Percentiles rank a stretch among this genome's conserved stretches.
Evolutionary conservation across 352 stramenopile species (phyloP).

Genomic region (Phytophthora chlamydospora): DNA sequence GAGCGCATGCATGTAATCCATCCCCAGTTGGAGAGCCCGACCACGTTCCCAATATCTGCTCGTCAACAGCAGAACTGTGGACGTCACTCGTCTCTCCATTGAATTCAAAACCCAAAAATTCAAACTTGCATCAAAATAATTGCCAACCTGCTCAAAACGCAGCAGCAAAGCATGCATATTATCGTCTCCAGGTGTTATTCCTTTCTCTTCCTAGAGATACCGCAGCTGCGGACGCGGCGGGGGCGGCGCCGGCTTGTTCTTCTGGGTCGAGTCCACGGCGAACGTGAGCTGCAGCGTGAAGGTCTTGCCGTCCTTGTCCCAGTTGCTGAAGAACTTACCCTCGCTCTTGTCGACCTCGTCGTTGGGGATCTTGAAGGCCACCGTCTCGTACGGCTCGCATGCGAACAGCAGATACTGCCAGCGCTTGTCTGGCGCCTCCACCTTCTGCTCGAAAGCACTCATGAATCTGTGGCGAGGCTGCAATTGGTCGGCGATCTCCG

Average conservation of each 20-base stretch:
- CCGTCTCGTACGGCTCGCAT: conserved; percentile 98
- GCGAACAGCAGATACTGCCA: conserved; percentile 98
- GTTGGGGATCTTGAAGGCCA: conserved; percentile 99
- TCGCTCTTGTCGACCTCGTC: conserved; percentile 94
- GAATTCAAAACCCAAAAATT: conserved; percentile 9
- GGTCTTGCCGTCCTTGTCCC: conserved; percentile 95
- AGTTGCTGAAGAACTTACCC: conserved; percentile 97
- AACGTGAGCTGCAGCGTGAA: conserved; percentile 94
- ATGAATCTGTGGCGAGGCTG: conserved; percentile 99
- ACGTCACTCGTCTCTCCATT: conserved; percentile 1
- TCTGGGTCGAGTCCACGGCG: conserved; percentile 35
- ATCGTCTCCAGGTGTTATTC: conserved; percentile 4
- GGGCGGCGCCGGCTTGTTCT: conserved; percentile 53
- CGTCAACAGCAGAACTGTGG: conserved; percentile 17
- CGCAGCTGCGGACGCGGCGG: conserved; percentile 59
- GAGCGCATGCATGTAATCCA: conserved; percentile 30
- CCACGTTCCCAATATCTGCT: neutral
- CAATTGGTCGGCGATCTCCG: conserved; percentile 92
- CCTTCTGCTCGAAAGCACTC: conserved; percentile 98
- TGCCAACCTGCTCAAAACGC: neutral
- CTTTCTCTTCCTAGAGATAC: conserved; percentile 30
- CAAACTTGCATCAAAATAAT: no score
- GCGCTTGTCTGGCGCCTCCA: conserved; percentile 96
- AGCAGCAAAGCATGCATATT: conserved; percentile 1
- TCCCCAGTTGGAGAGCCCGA: conserved; percentile 19